Evolutionary conservation across 352 stramenopile genomes (phyloP).

Genomic region (Pythium apleroticum): DNA sequence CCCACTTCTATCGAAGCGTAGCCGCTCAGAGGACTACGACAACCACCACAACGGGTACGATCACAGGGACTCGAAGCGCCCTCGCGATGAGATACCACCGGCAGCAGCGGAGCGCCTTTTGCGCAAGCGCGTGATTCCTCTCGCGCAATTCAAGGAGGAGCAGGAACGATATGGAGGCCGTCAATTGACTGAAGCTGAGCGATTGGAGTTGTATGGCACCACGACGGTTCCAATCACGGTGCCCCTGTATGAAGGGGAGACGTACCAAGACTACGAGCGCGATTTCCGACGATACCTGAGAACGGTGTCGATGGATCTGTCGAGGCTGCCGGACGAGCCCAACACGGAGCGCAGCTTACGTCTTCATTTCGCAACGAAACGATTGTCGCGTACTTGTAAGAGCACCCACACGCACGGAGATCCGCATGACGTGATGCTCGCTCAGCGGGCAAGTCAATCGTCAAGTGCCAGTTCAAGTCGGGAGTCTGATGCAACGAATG

Average conservation of each 20-base stretch:
- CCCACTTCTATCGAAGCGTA: background rate
- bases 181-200: background rate
- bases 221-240: constrained; percentile 17
- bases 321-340: background rate
- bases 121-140: background rate
- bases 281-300: constrained; percentile 16
- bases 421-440: no score
- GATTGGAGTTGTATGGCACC: background rate
- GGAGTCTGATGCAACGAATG: background rate
- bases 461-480: no score
- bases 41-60: background rate
- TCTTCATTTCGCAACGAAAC: background rate
- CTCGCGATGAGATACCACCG: background rate
- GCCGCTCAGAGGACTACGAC: background rate
- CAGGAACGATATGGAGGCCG: background rate
- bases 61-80: background rate
- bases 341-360: background rate
- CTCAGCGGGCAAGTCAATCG: no score
- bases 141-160: background rate
- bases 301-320: background rate
- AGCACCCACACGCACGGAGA: background rate
- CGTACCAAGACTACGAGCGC: constrained; percentile 26
- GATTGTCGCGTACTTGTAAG: background rate
- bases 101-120: background rate
- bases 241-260: constrained; percentile 29